Base-by-base conservation (phyloP, 2,329 filamentous ascomycete species). In the Cladosporium sp. region DNA sequence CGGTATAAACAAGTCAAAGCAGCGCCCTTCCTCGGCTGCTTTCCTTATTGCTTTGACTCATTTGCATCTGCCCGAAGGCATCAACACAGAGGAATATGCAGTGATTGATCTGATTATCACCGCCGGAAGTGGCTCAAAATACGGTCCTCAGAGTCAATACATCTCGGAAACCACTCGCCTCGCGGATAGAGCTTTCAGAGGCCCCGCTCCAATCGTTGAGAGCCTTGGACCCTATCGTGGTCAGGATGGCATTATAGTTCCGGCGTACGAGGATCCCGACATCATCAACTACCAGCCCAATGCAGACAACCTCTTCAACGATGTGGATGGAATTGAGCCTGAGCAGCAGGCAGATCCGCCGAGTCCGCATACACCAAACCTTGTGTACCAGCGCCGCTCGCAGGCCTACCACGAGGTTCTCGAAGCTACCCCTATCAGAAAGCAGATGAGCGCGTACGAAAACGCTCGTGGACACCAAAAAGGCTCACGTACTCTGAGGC, bases 31-130 rank as follows among this genome's bases (percentile, higher is more conserved):
- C 1, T 66, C 65, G 48, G 71, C 64, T 2, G 56, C 66, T 1
- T 72, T 71, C 47, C 53, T 76, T n/a, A 36, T 51, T 3, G 64
- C 64, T 15, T 57, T 76, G 11, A 63, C 70, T 2, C 54, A 50
- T 3, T 57, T 73, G 51, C 38, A 55, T 3, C 66, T 74, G 55
- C 73, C 72, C 4, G 53, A 62, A 1, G 53, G 56, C 2, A 30
- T 54, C 7, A 60, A 60, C 8, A 59, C 60, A 4, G 59, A 38
- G 15, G 60, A 59, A 1, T 68, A 62, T 8, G 59, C 53, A 15
- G 56, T 61, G 25, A 62, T 67, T 15, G 63, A 60, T 48, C 43
- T 62, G 16, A 43, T 63, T 29, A 50, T 62, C 33, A 63, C 55
- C 2, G 51, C 60, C 20, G 64, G 64, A 12, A 52, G 46, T 18